Base-by-base conservation (phyloP, 495 filamentous ascomycete species). In the Sordaria brevicollis region DNA sequence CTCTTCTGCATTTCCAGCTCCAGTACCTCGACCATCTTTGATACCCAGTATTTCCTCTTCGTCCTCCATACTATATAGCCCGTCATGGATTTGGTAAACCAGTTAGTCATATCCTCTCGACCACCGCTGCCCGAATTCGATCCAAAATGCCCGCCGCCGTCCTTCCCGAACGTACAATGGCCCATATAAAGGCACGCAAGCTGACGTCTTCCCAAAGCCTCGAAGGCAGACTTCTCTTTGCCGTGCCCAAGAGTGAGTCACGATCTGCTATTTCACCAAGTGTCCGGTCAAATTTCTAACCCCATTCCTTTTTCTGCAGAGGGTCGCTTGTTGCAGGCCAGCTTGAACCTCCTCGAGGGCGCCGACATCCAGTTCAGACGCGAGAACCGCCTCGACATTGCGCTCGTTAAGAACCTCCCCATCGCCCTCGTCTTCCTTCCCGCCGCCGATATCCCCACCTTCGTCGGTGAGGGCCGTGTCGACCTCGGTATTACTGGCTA, bases 401-500 rank as follows among this genome's bases (percentile, higher is more conserved):
- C 95, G 15, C 88, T 98, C 25, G 94, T 97, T 77, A 92, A 95
- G 83, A 98, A 98, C 82, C 88, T 94, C 36, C 92, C 92, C 35
- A 92, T 99, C 71, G 96, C 94, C 13, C 92, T 99, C 71, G 88
- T 99, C 80, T 99, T 99, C 86, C 92, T 99, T 39, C 95, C 95
- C 31, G 95, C 93, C 37, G 94, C 92, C 68, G 95, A 98, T 79
- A 99, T 99, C 76, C 96, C 95, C 33, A 94, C 92, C 67, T 98
- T 97, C 74, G 93, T 99, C 54, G 95, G 94, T 34, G 93, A 97
- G 78, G 95, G 95, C 35, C 88, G 90, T 66, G 95, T 98, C 15
- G 93, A 96, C 76, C 81, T 99, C 6, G 95, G 95, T 67, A 99
- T 99, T 72, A 99, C 95, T 0, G 95, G 95, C 38, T 86, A 87